Conservation (phyloP, 2,329 filamentous ascomycete genomes). For the Dactylellina drechsleri region DNA sequence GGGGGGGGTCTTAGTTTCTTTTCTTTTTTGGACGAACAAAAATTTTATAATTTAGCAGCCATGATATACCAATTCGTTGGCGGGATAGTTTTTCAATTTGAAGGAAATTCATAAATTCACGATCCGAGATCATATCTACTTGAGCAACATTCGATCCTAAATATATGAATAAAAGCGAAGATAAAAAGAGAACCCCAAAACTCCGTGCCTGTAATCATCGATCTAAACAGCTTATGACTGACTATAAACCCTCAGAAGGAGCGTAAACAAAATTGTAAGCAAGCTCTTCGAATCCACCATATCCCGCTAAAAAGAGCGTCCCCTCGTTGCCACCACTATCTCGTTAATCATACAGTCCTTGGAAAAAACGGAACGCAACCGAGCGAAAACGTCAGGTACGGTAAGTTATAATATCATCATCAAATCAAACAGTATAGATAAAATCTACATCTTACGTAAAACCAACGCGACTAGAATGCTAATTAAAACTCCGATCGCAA, state of each 20-base stretch:
- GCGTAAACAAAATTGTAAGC: background rate
- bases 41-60: no score
- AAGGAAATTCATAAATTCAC: no score
- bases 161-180: background rate
- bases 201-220: slow-evolving; percentile 11
- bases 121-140: no score
- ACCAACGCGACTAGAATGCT: slow-evolving; percentile 30
- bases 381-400: background rate
- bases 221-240: slow-evolving; percentile 1
- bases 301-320: slow-evolving; percentile 7
- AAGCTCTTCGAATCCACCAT: background rate
- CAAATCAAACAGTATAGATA: background rate
- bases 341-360: slow-evolving; percentile 23
- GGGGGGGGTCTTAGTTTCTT: slow-evolving; percentile 6
- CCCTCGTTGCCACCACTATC: background rate
- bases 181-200: slow-evolving; percentile 18
- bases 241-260: background rate
- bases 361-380: background rate
- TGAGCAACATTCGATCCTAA: no score
- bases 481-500: slow-evolving; percentile 28
- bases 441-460: slow-evolving; percentile 33
- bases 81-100: no score
- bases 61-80: no score
- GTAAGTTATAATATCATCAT: background rate
- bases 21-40: background rate